Percentiles rank a stretch among this genome's conserved stretches.
These are phyloP conservation scores for Bimuria novae-zelandiae DNA, from an alignment of 2,329 filamentous ascomycete species.

Conservation along the genomic window DNA sequence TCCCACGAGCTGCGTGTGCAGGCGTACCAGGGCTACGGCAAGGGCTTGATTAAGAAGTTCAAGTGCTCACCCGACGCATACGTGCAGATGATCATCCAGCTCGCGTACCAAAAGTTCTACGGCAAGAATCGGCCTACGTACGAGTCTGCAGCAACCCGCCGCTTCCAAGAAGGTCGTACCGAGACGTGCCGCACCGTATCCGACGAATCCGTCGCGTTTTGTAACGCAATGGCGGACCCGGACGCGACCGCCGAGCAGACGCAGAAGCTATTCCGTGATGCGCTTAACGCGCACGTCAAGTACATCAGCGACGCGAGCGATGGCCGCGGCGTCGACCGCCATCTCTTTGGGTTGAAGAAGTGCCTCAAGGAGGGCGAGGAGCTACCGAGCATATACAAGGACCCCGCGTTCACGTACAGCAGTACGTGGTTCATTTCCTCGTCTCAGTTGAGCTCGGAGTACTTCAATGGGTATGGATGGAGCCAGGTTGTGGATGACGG, in stretches of 20 bases:
- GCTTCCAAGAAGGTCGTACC: slow-evolving; percentile 94
- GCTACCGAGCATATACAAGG: slow-evolving; percentile 80
- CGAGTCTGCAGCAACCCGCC: slow-evolving; percentile 91
- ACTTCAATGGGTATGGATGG: slow-evolving; percentile 99
- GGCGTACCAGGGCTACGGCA: slow-evolving; percentile 96
- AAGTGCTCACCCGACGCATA: slow-evolving; percentile 97
- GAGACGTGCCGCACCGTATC: slow-evolving; percentile 94
- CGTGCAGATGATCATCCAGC: slow-evolving; percentile 97
- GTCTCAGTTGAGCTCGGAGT: slow-evolving; percentile 90
- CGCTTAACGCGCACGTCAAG: slow-evolving; percentile 79
- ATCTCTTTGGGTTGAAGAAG: slow-evolving; percentile 97
- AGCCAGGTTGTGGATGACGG: slow-evolving; percentile 95
- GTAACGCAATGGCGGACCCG: slow-evolving; percentile 79
- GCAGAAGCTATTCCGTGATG: slow-evolving; percentile 78
- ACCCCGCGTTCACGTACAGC: slow-evolving; percentile 84
- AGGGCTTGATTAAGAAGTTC: slow-evolving; percentile 99
- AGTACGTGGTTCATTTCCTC: slow-evolving; percentile 87
- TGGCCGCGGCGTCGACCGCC: slow-evolving; percentile 91
- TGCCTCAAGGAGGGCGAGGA: slow-evolving; percentile 80
- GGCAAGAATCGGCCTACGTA: slow-evolving; percentile 97
- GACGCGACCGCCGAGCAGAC: slow-evolving; percentile 66
- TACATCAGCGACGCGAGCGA: slow-evolving; percentile 90
- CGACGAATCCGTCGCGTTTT: slow-evolving; percentile 90
- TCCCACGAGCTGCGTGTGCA: slow-evolving; percentile 92
- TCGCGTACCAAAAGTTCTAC: slow-evolving; percentile 99